These are phyloP conservation scores for Hysterangium stoloniferum DNA, from an alignment of 768 basidiomycete species.

Conservation along the genomic window DNA sequence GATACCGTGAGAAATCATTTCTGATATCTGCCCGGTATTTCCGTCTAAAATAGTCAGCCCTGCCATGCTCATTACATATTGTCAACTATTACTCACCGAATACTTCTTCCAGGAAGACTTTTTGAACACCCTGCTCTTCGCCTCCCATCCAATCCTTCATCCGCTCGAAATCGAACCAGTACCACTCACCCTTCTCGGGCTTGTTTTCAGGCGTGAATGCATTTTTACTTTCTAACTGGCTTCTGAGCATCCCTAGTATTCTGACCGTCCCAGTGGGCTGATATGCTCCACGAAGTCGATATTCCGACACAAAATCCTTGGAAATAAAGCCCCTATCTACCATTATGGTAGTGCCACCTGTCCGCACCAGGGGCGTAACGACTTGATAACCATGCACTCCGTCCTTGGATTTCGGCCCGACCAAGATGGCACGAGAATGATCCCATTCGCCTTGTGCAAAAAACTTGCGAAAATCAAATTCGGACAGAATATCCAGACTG, in stretches of 20 bases:
- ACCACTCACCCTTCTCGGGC: conserved; percentile 76
- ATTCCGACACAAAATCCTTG: conserved; percentile 38
- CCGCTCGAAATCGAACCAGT: conserved; percentile 78
- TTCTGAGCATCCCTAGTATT: conserved; percentile 81
- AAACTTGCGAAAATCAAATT: conserved; percentile 87
- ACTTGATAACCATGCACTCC: conserved; percentile 85
- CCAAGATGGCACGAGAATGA: conserved; percentile 64
- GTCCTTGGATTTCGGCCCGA: conserved; percentile 83
- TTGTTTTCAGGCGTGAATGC: conserved; percentile 85
- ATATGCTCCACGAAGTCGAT: conserved; percentile 12
- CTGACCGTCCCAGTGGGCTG: conserved; percentile 47
- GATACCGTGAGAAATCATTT: conserved; percentile 55
- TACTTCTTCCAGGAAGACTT: conserved; percentile 85
- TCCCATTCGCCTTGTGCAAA: conserved; percentile 72
- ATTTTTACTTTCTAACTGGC: conserved; percentile 58
- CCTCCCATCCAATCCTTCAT: conserved; percentile 80
- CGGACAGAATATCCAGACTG: conserved; percentile 71
- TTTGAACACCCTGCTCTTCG: conserved; percentile 62
- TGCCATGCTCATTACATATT: too few relatives aligned
- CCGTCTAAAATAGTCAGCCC: conserved; percentile 68
- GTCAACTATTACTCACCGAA: conserved; percentile 72
- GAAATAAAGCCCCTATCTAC: conserved; percentile 90
- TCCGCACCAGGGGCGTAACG: conserved; percentile 76
- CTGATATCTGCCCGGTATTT: conserved; percentile 64
- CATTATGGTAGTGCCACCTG: conserved; percentile 75